Base-by-base conservation (phyloP, 129 eudicot genomes). In the Artemisia argyi region DNA sequence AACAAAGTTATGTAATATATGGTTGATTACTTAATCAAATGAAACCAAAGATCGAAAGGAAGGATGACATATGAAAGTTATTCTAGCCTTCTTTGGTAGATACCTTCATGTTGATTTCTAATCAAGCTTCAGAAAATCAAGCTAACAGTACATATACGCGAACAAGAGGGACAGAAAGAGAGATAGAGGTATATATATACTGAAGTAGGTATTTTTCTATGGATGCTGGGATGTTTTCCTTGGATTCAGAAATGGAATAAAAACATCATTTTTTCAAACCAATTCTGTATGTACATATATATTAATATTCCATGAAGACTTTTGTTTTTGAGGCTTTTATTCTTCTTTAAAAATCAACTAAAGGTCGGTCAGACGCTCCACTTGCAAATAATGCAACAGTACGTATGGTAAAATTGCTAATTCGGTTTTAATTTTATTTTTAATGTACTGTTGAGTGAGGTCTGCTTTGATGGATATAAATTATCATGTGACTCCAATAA, bases 221-320 rank as follows among this genome's bases (percentile, higher is more conserved):
- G 64, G 74, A 61, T 30, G 79, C 74, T 53, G 73, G 80, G 86
- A 71, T 61, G 73, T 56, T 64, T 46, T 71, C 9, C 58, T 72
- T 75, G 66, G 65, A 68, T 73, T 76, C 67, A 62, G 73, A 80
- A 9, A 78, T 56, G 87, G 85, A 87, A 79, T 81, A 73, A 80
- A 87, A 73, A 66, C 73, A 78, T 78, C 66, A 78, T 55, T 71
- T 61, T 78, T 28, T 15, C 49, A 54, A 64, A 54, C 61, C 20
- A 71, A 63, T 63, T 71, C 60, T 4, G 22, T 30, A 69, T 54
- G 66, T 26, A 65, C 42, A 68, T 76, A 28, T 61, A 20, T 39
- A 68, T 61, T 15, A 47, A 61, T 69, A 77, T 69, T 49, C 32
- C 47, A 11, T 69, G 76, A 70, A 76, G 80, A 76, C 80, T 76